phyloP scores from a whole-genome alignment of 2,329 filamentous ascomycete genomes.

The Cladophialophora bantiana region DNA sequence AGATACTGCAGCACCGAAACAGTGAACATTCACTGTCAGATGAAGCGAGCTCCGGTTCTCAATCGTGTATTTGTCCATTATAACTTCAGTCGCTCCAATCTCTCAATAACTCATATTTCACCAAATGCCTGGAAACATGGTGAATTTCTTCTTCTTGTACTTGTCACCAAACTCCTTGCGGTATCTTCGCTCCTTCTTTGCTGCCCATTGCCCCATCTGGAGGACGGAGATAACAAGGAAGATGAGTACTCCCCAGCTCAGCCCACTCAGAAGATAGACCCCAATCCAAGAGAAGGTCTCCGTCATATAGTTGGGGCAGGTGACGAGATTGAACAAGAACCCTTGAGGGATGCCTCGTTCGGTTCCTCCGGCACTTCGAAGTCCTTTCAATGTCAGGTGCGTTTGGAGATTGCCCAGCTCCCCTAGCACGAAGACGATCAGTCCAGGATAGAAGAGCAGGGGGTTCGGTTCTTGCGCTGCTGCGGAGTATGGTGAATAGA shows the following conservation, averaged over 20 bases:
- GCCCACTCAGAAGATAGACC: slow-evolving; percentile 76
- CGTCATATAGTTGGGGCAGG: slow-evolving; percentile 97
- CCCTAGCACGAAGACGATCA: slow-evolving; percentile 76
- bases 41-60: background rate
- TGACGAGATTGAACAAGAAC: slow-evolving; percentile 84
- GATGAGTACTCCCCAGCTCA: slow-evolving; percentile 75
- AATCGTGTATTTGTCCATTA: background rate
- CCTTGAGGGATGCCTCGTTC: slow-evolving; percentile 88
- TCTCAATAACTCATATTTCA: slow-evolving; percentile 10
- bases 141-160: slow-evolving; percentile 93
- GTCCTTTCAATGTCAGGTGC: slow-evolving; percentile 77
- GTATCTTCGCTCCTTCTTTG: slow-evolving; percentile 90
- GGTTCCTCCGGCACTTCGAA: slow-evolving; percentile 80
- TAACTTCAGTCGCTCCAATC: background rate
- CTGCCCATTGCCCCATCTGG: slow-evolving; percentile 88
- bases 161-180: slow-evolving; percentile 88
- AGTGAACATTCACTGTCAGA: background rate
- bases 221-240: slow-evolving; percentile 76
- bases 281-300: slow-evolving; percentile 87
- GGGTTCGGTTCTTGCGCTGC: slow-evolving; percentile 60
- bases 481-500: slow-evolving; percentile 79
- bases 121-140: slow-evolving; percentile 79
- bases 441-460: slow-evolving; percentile 68
- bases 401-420: slow-evolving; percentile 82
- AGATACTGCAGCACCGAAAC: background rate